Conservation (phyloP, 768 basidiomycete species). For the Phlebiopsis flavidoalba region DNA sequence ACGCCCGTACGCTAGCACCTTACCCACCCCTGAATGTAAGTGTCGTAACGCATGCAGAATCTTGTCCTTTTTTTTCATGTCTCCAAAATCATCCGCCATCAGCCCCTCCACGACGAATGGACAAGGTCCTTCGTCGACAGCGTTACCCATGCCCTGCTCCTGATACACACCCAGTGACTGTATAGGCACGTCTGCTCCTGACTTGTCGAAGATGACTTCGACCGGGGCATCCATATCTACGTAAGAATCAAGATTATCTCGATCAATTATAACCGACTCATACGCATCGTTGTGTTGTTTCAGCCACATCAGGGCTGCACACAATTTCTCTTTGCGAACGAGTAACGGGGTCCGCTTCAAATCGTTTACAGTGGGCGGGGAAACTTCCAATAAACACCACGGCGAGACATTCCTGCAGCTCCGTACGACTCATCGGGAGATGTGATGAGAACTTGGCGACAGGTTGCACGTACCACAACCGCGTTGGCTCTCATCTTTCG, state of each 20-base stretch:
- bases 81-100: conserved; percentile 20
- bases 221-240: conserved; percentile 21
- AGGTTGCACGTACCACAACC: conserved; percentile 23
- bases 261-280: conserved; percentile 12
- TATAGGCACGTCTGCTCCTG: conserved; percentile 29
- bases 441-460: conserved; percentile 28
- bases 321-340: conserved; percentile 6
- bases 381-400: conserved; percentile 31
- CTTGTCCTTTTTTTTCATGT: conserved; percentile 13
- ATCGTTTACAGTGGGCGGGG: conserved; percentile 18
- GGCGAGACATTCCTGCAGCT: conserved; percentile 28
- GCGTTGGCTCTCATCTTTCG: conserved; percentile 31
- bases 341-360: conserved; percentile 20
- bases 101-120: conserved; percentile 21
- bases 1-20: conserved; percentile 26
- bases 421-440: conserved; percentile 27
- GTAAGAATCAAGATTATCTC: conserved; percentile 11
- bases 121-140: conserved; percentile 28
- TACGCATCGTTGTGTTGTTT: conserved; percentile 14
- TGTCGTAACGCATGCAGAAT: conserved; percentile 24
- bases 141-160: conserved; percentile 16
- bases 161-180: conserved; percentile 14
- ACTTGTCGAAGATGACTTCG: conserved; percentile 32
- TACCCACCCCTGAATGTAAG: conserved; percentile 22
- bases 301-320: conserved; percentile 12